Evolutionary conservation across 2,329 filamentous ascomycete genomes (phyloP), one percentile per base, ranked within the genome.

Genomic region (Allantophomopsis cytisporea): DNA sequence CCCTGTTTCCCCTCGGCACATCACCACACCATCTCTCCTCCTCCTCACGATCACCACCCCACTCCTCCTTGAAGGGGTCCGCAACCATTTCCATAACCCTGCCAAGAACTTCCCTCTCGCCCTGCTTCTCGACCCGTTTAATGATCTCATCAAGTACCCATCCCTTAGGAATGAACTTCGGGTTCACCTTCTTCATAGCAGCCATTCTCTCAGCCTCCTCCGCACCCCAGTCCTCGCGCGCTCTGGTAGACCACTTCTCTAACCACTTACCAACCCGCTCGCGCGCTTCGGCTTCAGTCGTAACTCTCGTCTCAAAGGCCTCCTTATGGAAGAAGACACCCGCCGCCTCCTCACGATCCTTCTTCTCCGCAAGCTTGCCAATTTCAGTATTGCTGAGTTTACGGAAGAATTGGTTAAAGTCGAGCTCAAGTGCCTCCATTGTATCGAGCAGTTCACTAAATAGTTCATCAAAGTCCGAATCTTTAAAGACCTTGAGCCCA

Each of bases 71-170:
- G 52, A 95, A 98, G 0, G 91, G 91, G 51, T 85, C 68, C 32
- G 89, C 62, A 2, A 79, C 75, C 78, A 96, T 82, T 35, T 85
- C 74, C 80, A 94, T 85, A 17, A 91, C 69, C 21, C 80, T 69
- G 11, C 73, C 66, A 35, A 98, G 58, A 30, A 96, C 78, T 7
- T 87, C 80, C 40, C 84, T 69, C 53, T 98, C 88, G 2, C 78
- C 76, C 38, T 80, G 76, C 56, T 84, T 84, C 59, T 96, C 86
- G 0, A 96, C 88, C 8, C 85, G 73, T 35, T 82, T 75, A 48
- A 98, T 96, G 12, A 98, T 59, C 59, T 98, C 91, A 56, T 96
- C 89, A 15, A 98, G 67, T 38, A 98, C 75, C 88, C 89, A 98
- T 14, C 83, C 80, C 36, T 87, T 74, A 0, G 91, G 86, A 1